Conservation (phyloP, 225 moss, liverwort and hornwort species). For the Climacium dendroides region DNA sequence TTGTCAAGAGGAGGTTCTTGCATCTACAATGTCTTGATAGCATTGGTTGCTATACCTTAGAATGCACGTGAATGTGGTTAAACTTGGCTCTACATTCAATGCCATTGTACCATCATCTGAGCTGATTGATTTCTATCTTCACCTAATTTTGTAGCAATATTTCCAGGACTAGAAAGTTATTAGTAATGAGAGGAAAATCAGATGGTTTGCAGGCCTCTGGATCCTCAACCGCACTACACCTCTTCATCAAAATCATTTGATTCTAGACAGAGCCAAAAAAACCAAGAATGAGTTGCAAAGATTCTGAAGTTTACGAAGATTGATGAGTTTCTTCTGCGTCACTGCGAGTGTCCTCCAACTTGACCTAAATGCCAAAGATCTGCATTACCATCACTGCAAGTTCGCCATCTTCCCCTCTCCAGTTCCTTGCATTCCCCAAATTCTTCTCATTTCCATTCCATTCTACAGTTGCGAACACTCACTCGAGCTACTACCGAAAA, state of each 20-base stretch:
- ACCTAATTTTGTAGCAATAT: not conserved
- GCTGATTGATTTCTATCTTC: not conserved
- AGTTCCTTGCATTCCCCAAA: not conserved
- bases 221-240: too few species aligned
- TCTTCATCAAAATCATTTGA: not conserved
- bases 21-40: not conserved
- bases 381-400: not conserved
- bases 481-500: not conserved
- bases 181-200: not conserved
- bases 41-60: not conserved
- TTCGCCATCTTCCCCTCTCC: not conserved
- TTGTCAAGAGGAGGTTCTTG: not conserved
- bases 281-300: not conserved
- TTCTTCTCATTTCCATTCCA: not conserved
- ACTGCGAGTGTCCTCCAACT: not conserved
- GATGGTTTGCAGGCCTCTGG: not conserved
- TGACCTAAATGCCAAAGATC: not conserved
- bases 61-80: too few species aligned
- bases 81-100: too few species aligned
- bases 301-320: not conserved
- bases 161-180: not conserved
- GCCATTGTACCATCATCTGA: not conserved
- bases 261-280: not conserved
- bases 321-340: not conserved
- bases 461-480: not conserved